A percentile compares a stretch with the other conserved stretches of the same genome.
These are phyloP conservation scores for Coemansia sp. DNA, from an alignment of 192 early-diverging fungal species.

Conservation along the genomic window DNA sequence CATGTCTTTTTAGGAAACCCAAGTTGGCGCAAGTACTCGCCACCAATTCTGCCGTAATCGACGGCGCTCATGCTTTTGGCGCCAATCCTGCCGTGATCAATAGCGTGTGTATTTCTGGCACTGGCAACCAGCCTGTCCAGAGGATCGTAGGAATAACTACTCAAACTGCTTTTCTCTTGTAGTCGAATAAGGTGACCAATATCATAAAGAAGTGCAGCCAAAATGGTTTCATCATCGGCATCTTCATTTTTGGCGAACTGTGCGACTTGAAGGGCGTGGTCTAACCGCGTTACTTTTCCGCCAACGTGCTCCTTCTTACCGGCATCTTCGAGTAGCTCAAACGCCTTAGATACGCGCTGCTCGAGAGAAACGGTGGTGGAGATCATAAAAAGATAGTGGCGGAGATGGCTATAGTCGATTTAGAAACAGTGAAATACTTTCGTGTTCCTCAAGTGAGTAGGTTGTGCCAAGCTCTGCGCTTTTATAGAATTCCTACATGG, in stretches of 20 bases:
- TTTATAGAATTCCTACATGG: neutral
- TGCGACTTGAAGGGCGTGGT: too few species aligned
- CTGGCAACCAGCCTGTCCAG: neutral
- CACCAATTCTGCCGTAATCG: conserved; percentile 61
- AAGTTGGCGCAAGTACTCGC: conserved; percentile 59
- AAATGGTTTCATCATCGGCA: too few species aligned
- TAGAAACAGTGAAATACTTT: neutral
- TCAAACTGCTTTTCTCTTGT: conserved; percentile 13
- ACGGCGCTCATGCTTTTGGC: conserved; percentile 43
- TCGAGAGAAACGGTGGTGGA: neutral
- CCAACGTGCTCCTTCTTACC: conserved; percentile 61
- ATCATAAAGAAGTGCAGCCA: conserved; percentile 37
- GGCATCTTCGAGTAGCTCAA: conserved; percentile 55
- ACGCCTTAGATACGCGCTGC: conserved; percentile 35
- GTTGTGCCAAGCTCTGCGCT: neutral
- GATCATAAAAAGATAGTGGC: neutral
- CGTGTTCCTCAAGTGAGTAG: neutral
- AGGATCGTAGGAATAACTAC: neutral
- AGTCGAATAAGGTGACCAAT: conserved; percentile 62
- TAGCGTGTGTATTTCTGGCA: conserved; percentile 36
- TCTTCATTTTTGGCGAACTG: too few species aligned
- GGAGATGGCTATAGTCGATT: neutral
- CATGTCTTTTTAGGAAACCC: too few species aligned
- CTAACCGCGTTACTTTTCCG: conserved; percentile 34
- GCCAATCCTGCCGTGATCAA: conserved; percentile 61